A percentile compares a stretch with the other conserved stretches of the same genome.
phyloP scores from a whole-genome alignment of 2,329 filamentous ascomycete genomes.

The Annulohypoxylon truncatum region DNA sequence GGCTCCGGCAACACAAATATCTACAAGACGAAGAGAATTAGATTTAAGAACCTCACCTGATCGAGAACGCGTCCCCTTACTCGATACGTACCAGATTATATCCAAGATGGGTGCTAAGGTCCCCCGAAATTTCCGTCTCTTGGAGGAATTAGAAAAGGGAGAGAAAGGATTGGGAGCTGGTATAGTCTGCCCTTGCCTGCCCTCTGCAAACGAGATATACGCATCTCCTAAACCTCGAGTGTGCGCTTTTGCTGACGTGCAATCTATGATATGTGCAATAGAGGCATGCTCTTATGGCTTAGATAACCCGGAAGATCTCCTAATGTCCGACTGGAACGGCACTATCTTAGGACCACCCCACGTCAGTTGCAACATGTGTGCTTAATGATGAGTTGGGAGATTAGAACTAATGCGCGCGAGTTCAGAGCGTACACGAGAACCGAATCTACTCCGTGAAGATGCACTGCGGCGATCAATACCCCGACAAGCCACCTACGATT shows the following conservation, averaged over 20 bases:
- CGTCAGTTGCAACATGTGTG: constrained; percentile 65
- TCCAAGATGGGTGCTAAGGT: constrained; percentile 71
- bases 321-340: constrained; percentile 99
- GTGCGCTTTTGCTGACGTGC: not conserved
- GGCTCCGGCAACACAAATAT: not conserved
- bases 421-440: constrained; percentile 95
- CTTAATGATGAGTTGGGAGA: not conserved
- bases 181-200: constrained; percentile 53
- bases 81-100: not conserved
- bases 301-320: constrained; percentile 90
- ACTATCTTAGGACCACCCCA: constrained; percentile 97
- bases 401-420: constrained; percentile 9
- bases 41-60: not conserved
- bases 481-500: constrained; percentile 87
- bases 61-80: not conserved
- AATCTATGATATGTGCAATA: constrained; percentile 50
- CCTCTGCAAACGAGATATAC: constrained; percentile 11
- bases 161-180: constrained; percentile 96
- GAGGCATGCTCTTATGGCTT: constrained; percentile 98
- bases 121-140: constrained; percentile 93
- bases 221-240: not conserved
- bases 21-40: not conserved
- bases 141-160: constrained; percentile 98
- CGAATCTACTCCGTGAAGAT: constrained; percentile 99
- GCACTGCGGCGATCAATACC: constrained; percentile 90